Conservation (phyloP, 2,329 filamentous ascomycete species). For the Botrytis galanthina region DNA sequence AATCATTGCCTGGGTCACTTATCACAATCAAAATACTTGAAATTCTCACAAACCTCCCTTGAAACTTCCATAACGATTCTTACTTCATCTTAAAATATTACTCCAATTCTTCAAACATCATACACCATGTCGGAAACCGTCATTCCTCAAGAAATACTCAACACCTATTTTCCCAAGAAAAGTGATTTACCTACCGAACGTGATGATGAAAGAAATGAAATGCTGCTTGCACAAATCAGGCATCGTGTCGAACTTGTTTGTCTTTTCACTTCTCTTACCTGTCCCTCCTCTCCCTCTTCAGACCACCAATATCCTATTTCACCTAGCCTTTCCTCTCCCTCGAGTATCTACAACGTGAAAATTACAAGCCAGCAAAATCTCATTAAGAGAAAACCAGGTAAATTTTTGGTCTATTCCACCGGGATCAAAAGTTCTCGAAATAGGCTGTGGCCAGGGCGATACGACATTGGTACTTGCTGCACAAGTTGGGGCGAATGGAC, state of each 20-base stretch:
- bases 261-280: background rate
- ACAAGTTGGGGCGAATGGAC: constrained; percentile 45
- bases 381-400: constrained; percentile 17
- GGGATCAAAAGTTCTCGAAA: constrained; percentile 50
- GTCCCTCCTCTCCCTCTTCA: background rate
- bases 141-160: constrained; percentile 17
- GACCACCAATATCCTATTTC: background rate
- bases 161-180: constrained; percentile 25
- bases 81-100: background rate
- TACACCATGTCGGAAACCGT: background rate
- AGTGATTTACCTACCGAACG: background rate
- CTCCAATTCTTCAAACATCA: background rate
- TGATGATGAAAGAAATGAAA: background rate
- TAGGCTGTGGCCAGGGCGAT: constrained; percentile 60
- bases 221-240: constrained; percentile 33
- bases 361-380: background rate
- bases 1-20: background rate
- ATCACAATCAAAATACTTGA: background rate
- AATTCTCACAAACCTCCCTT: background rate
- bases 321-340: background rate
- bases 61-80: background rate
- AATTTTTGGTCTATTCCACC: constrained; percentile 41
- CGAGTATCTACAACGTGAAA: background rate
- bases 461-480: constrained; percentile 53
- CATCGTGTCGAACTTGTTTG: constrained; percentile 37